Evolutionary conservation across 1,284 basidiomycete species (phyloP).

Genomic region (Ganoderma sinense): DNA sequence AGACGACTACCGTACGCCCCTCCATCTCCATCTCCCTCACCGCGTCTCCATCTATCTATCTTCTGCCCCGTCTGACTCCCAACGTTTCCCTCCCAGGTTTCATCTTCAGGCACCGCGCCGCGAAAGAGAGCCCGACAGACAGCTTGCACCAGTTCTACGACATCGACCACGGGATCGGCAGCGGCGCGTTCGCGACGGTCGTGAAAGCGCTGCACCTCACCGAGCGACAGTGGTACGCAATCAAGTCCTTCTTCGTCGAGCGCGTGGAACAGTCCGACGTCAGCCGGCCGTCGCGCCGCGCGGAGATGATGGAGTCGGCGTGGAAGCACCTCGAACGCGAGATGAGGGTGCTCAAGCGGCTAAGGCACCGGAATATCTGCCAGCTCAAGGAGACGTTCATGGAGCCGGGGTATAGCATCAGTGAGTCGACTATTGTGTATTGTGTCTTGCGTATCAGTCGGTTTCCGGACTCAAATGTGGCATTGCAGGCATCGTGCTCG

Average conservation of each 20-base stretch:
- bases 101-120: conserved; percentile 57
- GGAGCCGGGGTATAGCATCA: neutral
- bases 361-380: conserved; percentile 85
- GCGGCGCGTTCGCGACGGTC: conserved; percentile 83
- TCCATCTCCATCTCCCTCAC: conserved; percentile 1
- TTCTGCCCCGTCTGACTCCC: neutral
- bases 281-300: neutral
- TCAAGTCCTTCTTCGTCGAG: conserved; percentile 74
- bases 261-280: conserved; percentile 37
- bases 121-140: conserved; percentile 36
- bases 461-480: neutral
- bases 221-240: conserved; percentile 69
- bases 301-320: neutral
- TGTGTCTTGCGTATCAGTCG: neutral
- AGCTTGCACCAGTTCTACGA: conserved; percentile 53
- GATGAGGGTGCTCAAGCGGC: conserved; percentile 75
- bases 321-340: conserved; percentile 65
- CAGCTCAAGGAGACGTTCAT: conserved; percentile 63
- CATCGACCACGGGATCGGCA: conserved; percentile 69
- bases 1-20: conserved; percentile 59
- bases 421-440: neutral
- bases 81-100: conserved; percentile 43
- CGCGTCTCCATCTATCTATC: conserved; percentile 18
- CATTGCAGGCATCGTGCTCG: conserved; percentile 72
- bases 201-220: conserved; percentile 67